These are phyloP conservation scores for Debaryomycetaceae sp. DNA, from an alignment of 1,139 yeast genomes.

Conservation along the genomic window DNA sequence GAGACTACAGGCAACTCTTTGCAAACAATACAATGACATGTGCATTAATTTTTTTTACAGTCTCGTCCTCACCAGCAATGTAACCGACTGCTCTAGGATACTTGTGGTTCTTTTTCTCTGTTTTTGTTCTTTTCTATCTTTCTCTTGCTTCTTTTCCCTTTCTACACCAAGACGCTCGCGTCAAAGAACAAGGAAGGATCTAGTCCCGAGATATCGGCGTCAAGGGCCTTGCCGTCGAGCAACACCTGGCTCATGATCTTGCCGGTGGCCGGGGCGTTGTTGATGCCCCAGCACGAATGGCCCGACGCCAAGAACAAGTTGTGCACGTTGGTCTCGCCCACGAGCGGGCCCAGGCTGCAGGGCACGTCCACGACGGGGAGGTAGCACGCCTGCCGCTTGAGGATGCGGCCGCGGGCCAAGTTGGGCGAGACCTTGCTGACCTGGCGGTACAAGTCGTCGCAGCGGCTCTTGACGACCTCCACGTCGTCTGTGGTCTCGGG, in stretches of 20 bases:
- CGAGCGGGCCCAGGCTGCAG: conserved; percentile 82
- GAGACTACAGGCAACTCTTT: no score
- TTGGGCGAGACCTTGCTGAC: conserved; percentile 72
- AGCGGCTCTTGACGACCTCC: conserved; percentile 74
- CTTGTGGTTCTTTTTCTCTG: not conserved
- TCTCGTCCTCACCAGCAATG: no score
- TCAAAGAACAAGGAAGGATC: conserved; percentile 84
- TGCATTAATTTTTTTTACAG: no score
- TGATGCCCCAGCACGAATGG: conserved; percentile 98
- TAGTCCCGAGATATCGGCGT: conserved; percentile 71
- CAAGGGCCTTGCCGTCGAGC: conserved; percentile 70
- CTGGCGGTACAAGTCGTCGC: conserved; percentile 76
- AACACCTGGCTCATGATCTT: conserved; percentile 80
- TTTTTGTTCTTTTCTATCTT: not conserved
- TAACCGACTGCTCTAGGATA: no score
- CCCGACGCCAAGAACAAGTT: conserved; percentile 79
- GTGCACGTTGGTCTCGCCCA: conserved; percentile 84
- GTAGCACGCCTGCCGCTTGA: conserved; percentile 89
- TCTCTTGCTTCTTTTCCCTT: conserved; percentile 17
- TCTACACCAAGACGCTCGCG: conserved; percentile 42
- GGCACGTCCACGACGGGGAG: conserved; percentile 91
- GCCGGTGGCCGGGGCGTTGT: conserved; percentile 96
- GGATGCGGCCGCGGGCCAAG: conserved; percentile 62
- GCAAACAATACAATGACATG: no score
- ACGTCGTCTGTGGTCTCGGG: conserved; percentile 95